Conservation (phyloP, 2,329 filamentous ascomycete species). For the Pseudogymnoascus sp. region DNA sequence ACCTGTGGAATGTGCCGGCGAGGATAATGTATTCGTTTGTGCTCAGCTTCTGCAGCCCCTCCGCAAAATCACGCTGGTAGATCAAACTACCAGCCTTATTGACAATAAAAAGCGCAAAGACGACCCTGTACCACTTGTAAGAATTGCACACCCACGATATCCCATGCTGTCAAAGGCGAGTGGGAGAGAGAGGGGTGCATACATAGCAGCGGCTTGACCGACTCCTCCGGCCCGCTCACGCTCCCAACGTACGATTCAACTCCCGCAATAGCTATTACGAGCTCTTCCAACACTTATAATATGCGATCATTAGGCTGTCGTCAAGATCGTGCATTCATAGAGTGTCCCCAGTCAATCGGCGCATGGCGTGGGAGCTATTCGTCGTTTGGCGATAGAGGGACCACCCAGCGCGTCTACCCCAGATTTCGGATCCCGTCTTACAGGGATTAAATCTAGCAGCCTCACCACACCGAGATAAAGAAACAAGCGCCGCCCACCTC, state of each 20-base stretch:
- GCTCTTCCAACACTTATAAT: not conserved
- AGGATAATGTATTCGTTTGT: constrained; percentile 97
- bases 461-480: constrained; percentile 3
- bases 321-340: not conserved
- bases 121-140: constrained; percentile 53
- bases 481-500: not conserved
- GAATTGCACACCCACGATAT: not conserved
- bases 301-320: not conserved
- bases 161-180: not conserved
- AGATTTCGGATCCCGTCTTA: not conserved
- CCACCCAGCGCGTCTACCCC: constrained; percentile 2
- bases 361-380: constrained; percentile 1
- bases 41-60: constrained; percentile 76
- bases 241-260: not conserved
- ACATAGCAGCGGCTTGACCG: constrained; percentile 3
- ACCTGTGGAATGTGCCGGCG: constrained; percentile 96
- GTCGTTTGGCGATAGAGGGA: constrained; percentile 6
- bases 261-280: constrained; percentile 7
- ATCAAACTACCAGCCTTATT: constrained; percentile 97
- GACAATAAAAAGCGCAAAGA: constrained; percentile 93
- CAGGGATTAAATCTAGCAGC: constrained; percentile 2
- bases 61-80: constrained; percentile 90
- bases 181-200: not conserved
- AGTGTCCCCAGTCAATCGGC: not conserved
- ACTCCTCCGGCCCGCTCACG: not conserved